Evolutionary conservation across 805 yeast genomes (phyloP).

Genomic region (Dipodascopsis uninucleata): DNA sequence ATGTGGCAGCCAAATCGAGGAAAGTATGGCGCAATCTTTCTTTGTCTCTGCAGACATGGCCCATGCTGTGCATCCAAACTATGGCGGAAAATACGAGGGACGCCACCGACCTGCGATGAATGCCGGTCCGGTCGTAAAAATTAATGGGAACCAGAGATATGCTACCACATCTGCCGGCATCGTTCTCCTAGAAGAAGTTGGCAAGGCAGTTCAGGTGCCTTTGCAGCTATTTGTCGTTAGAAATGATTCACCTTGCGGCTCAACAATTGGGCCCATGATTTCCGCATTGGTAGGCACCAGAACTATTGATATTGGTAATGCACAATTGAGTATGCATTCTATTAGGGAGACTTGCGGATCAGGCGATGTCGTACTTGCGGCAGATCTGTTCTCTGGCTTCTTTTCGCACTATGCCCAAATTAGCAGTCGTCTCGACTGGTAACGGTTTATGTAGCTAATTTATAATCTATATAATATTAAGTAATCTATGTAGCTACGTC

Average conservation of each 20-base stretch:
- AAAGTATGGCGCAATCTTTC: conserved; percentile 58
- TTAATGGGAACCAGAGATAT: conserved; percentile 93
- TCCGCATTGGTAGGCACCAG: conserved; percentile 54
- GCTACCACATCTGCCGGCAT: conserved; percentile 91
- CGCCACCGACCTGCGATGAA: conserved; percentile 78
- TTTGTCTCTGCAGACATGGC: conserved; percentile 93
- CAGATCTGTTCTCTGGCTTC: conserved; percentile 64
- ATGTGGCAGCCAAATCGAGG: conserved; percentile 7
- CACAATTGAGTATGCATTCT: conserved; percentile 82
- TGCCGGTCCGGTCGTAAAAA: conserved; percentile 85
- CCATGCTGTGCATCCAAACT: conserved; percentile 95
- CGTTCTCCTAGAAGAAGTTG: conserved; percentile 69
- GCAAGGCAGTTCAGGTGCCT: conserved; percentile 66
- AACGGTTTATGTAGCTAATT: too few relatives aligned
- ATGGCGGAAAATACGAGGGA: conserved; percentile 68
- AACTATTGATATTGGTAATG: conserved; percentile 67
- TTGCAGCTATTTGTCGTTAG: conserved; percentile 89
- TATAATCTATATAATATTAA: too few relatives aligned
- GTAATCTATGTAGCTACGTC: too few relatives aligned
- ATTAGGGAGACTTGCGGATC: conserved; percentile 78
- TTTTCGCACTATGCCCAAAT: conserved; percentile 65
- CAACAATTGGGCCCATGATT: conserved; percentile 92
- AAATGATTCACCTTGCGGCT: conserved; percentile 92
- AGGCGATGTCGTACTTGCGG: conserved; percentile 68
- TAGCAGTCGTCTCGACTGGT: too few relatives aligned